Evolutionary conservation across 2,329 filamentous ascomycete genomes (phyloP).

Genomic region (Trichoderma breve): DNA sequence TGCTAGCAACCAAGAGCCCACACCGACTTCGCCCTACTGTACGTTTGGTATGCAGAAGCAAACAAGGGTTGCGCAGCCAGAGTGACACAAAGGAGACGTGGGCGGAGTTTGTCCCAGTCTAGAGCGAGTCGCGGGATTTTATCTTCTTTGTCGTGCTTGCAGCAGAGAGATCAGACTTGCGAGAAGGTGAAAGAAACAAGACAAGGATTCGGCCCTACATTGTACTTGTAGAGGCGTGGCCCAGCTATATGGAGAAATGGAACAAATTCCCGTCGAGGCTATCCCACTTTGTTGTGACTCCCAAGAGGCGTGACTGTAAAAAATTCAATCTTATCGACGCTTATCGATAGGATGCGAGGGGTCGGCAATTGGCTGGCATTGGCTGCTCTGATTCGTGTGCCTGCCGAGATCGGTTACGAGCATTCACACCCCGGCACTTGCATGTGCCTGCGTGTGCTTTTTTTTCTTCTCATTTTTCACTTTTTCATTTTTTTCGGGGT

Average conservation of each 20-base stretch:
- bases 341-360: conserved; percentile 17
- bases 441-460: not conserved
- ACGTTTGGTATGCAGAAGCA: not conserved
- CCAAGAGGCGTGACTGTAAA: conserved; percentile 17
- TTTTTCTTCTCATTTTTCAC: not conserved
- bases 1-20: not conserved
- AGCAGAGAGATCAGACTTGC: not conserved
- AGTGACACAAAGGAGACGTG: not conserved
- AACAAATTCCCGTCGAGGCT: not conserved
- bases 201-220: conserved; percentile 4
- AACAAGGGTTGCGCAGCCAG: conserved; percentile 8
- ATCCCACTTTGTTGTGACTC: not conserved
- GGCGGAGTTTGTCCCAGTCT: conserved; percentile 10
- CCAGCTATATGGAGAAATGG: not conserved
- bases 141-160: not conserved
- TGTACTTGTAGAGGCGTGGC: not conserved
- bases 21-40: conserved; percentile 12
- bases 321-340: conserved; percentile 14
- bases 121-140: conserved; percentile 18
- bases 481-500: not conserved
- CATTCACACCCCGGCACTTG: conserved; percentile 6
- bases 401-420: conserved; percentile 17
- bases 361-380: not conserved
- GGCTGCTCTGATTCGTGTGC: conserved; percentile 15
- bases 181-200: not conserved